Evolutionary conservation across 106 monocot species (phyloP).

Genomic region (Allium fistulosum): DNA sequence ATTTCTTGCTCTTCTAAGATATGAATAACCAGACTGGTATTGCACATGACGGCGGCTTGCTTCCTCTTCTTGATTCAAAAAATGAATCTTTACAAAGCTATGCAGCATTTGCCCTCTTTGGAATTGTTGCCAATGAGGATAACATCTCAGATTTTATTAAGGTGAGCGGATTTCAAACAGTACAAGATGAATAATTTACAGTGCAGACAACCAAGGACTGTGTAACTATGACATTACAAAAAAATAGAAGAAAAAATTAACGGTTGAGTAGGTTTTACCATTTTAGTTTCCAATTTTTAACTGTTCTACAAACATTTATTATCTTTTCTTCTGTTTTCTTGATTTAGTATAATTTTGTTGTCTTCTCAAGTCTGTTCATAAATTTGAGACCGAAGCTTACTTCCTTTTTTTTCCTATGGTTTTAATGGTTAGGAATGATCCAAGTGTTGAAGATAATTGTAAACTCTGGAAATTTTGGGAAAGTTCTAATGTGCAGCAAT

Average conservation of each 20-base stretch:
- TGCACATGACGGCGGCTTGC: constrained; percentile 67
- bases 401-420: constrained; percentile 6
- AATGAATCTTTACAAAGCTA: constrained; percentile 91
- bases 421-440: constrained; percentile 6
- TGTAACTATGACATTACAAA: constrained; percentile 91
- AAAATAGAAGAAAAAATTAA: constrained; percentile 92
- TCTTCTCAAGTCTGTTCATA: not conserved
- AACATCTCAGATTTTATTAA: constrained; percentile 86
- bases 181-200: constrained; percentile 98
- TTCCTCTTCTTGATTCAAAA: constrained; percentile 84
- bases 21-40: constrained; percentile 89
- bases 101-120: constrained; percentile 97
- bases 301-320: not conserved
- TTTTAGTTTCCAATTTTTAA: not conserved
- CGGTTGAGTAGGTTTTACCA: constrained; percentile 65
- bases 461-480: constrained; percentile 7
- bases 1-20: constrained; percentile 31
- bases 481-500: not conserved
- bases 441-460: constrained; percentile 6
- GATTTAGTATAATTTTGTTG: not conserved
- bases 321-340: not conserved
- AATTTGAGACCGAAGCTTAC: not conserved
- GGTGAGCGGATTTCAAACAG: constrained; percentile 87
- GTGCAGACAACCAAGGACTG: constrained; percentile 99
- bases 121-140: constrained; percentile 96